Evolutionary conservation across 1,284 basidiomycete species (phyloP), one percentile per base, ranked within the genome.

Genomic region (Cutaneotrichosporon dermatis): DNA sequence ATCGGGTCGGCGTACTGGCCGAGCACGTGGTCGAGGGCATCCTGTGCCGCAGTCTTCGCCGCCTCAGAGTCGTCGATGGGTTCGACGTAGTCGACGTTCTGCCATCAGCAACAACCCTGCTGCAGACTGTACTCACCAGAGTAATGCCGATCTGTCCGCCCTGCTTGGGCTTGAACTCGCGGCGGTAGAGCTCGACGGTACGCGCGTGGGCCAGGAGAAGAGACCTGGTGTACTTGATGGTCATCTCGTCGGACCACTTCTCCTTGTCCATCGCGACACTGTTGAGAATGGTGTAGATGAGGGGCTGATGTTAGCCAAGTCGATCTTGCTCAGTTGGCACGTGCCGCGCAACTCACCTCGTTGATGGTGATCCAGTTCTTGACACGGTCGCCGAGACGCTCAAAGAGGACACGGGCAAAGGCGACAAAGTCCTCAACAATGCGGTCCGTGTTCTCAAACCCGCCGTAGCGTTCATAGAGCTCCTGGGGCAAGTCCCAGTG

Each of bases 401-500:
- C 80, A 70, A 89, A 90, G 70, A 85, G 85, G 16, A 86, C 75
- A 81, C 85, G 79, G 8, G 87, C 83, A 68, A 86, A 89, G 63
- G 82, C 79, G 36, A 81, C 81, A 66, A 82, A 89, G 72, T 89
- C 87, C 41, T 81, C 75, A 8, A 85, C 79, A 54, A 71, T 55
- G n/a, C 63, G 59, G 2, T 60, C 54, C 16, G 44, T 7, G 46
- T 57, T 49, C 11, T 51, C 64, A 85, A 87, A 89, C 3, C 86
- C 86, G 15, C 83, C 83, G 70, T 89, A 89, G 37, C 84, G 80
- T 57, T 86, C 83, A 54, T 88, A 83, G 25, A 89, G 79, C 1
- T 76, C 83, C 70, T 86, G 85, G 4, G 87, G 87, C 12, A 87
- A 79, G 66, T 89, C 88, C 87, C 86, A 89, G 69, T 73, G 68